Conservation (phyloP, 768 basidiomycete genomes). For the Tylopilus subfusipes region DNA sequence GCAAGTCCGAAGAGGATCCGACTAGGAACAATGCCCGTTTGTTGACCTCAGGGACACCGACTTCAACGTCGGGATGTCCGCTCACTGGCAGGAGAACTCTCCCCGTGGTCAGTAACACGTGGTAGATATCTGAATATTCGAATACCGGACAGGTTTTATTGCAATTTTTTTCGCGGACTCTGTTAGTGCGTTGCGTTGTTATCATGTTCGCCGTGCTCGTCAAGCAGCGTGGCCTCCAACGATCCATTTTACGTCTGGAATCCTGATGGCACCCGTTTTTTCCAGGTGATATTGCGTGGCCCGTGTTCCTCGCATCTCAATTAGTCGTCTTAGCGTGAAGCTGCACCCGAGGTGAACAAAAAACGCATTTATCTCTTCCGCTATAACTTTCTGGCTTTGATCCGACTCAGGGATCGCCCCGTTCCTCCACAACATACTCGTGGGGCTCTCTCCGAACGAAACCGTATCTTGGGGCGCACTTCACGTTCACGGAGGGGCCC, state of each 20-base stretch:
- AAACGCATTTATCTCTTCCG: conserved; percentile 9
- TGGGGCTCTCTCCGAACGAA: conserved; percentile 5
- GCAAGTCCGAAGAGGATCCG: conserved; percentile 5
- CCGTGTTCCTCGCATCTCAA: conserved; percentile 10
- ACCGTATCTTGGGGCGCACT: conserved; percentile 7
- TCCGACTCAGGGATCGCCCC: conserved; percentile 26
- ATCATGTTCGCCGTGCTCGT: conserved; percentile 3
- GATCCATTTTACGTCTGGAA: conserved; percentile 23
- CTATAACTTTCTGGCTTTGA: conserved; percentile 19
- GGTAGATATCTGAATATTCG: conserved; percentile 1
- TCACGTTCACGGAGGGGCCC: conserved; percentile 2
- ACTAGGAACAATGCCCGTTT: conserved; percentile 4
- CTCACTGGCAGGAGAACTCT: too few relatives aligned
- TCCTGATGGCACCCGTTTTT: conserved; percentile 13
- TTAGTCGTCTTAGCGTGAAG: conserved; percentile 5
- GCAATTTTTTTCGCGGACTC: not conserved
- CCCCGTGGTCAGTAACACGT: not conserved
- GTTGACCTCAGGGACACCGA: too few relatives aligned
- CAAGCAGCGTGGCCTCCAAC: conserved; percentile 20
- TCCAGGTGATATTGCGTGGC: conserved; percentile 10
- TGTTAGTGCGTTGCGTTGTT: not conserved
- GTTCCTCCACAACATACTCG: conserved; percentile 11
- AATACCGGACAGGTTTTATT: not conserved
- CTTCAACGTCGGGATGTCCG: too few relatives aligned
- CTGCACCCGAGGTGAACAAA: conserved; percentile 10